Evolutionary conservation across 805 yeast species (phyloP), one percentile per base, ranked within the genome.

Genomic region (Blastobotrys terrestris): DNA sequence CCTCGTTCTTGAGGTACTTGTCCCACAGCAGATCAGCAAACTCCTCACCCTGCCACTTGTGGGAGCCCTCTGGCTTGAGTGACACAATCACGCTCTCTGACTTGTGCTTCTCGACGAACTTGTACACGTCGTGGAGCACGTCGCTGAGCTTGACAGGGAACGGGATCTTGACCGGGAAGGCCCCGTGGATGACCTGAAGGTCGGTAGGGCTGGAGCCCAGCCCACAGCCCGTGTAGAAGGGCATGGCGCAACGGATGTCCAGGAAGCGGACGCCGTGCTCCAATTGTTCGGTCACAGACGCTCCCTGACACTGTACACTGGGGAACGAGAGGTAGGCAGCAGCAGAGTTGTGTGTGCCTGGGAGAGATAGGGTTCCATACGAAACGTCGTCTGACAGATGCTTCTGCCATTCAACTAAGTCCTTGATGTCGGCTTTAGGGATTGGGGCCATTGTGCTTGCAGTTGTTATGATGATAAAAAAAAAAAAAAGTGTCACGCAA

Each of bases 311-410:
- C 63, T 81, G 84, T 31, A 86, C 91, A 0, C 88, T 80, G 26
- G 92, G 92, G 46, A 84, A 59, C 1, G 91, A 84, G 5, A 77
- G 71, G 64, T 83, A 83, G 59, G 78, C 80, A 3, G 92, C 92
- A 13, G 85, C 88, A 43, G 87, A 76, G 64, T 86, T 85, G 70
- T 86, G 94, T n/a, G 92, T 85, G n/a, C 94, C 94, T 7, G 92
- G 90, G 49, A 86, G 72, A 0, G 91, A 72, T 50, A 86, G 72
- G 53, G 75, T 69, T 2, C 84, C 73, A 39, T 86, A 55, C 42
- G 62, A 62, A 18, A 76, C 70, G 64, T 80, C 72, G 62, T 83
- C 87, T 50, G 71, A 67, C 53, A 84, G 62, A 8, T 75, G 73
- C 35, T 68, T 63, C 72, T 82, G 67, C 94, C 92, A 85, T 31